Base-by-base conservation (phyloP, 495 filamentous ascomycete species). In the Ascodesmis nigricans region DNA sequence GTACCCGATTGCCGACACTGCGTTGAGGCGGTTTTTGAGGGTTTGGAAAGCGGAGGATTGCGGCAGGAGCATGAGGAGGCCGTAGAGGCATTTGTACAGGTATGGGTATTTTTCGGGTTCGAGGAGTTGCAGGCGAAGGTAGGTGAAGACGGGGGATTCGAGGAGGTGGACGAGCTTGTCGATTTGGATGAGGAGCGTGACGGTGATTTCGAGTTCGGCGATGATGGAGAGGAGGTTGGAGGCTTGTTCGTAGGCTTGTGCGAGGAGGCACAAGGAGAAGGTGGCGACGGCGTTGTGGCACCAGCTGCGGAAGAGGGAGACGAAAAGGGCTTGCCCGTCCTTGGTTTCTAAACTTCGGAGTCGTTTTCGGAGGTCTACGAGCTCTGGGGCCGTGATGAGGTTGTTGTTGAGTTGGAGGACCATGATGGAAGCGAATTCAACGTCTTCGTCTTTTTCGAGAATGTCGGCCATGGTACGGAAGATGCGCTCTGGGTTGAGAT, bases 341-440 rank as follows among this genome's bases (percentile, higher is more conserved):
- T 71, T 78, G 0, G 77, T 77, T 52, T 95, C 87, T 7, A 92
- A 61, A 50, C 87, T 95, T 18, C 84, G 66, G 30, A 99, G 61
- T 13, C 87, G 64, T 53, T 91, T 92, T 29, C 90, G 67, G 28
- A 99, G 60, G 33, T 92, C 90, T 0, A 79, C 71, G 21, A 99
- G 62, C 50, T 99, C 82, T 0, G 90, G 90, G 0, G 90, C 90
- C 7, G 90, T 99, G 43, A 95, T 95, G 13, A 99, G 66, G 44
- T 95, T 99, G 48, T 99, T 99, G 56, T 99, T 99, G 28, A 99
- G 62, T 53, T 95, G 93, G 49, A 95, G 90, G 17, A 99, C 81
- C 90, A 99, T 99, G 45, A 95, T 99, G 43, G 83, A 92, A 11
- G 90, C 82, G 55, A 99, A 99, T 52, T 95, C 90, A 21, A 93